These are phyloP conservation scores for Xenosphaeropsis pyriputrescens DNA, from an alignment of 2,329 filamentous ascomycete genomes.

Conservation along the genomic window DNA sequence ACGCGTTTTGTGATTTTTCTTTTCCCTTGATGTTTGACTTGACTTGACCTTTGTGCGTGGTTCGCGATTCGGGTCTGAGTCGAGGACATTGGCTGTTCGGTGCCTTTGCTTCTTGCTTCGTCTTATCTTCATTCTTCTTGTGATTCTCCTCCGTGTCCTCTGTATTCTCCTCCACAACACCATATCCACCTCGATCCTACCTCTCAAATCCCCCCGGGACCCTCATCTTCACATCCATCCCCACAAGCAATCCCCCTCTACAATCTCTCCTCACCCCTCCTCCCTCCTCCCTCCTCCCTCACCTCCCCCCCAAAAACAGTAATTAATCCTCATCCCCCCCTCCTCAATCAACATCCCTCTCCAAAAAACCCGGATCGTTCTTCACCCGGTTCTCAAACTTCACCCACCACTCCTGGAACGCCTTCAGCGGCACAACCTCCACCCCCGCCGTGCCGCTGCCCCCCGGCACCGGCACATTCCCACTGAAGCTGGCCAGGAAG, in stretches of 20 bases:
- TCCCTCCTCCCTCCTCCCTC: neutral
- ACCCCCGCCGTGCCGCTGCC: conserved; percentile 41
- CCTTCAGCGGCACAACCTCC: conserved; percentile 85
- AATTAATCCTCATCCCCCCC: neutral
- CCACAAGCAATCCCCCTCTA: neutral
- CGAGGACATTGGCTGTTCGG: too few relatives aligned
- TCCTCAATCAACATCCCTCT: conserved; percentile 41
- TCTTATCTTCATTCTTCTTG: too few relatives aligned
- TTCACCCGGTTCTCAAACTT: conserved; percentile 87
- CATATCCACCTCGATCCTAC: neutral
- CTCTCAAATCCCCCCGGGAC: neutral
- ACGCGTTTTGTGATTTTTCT: too few relatives aligned
- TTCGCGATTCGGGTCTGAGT: too few relatives aligned
- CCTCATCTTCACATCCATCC: neutral
- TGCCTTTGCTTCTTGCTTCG: too few relatives aligned
- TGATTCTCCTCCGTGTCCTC: neutral
- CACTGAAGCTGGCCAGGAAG: conserved; percentile 79
- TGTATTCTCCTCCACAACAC: neutral
- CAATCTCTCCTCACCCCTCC: neutral
- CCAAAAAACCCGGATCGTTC: conserved; percentile 76
- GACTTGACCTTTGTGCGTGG: too few relatives aligned
- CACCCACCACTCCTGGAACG: conserved; percentile 94
- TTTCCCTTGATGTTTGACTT: too few relatives aligned
- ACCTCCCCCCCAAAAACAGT: neutral
- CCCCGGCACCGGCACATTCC: conserved; percentile 49